Conservation (phyloP, 805 yeast genomes). For the Wickerhamomyces sydowiorum region DNA sequence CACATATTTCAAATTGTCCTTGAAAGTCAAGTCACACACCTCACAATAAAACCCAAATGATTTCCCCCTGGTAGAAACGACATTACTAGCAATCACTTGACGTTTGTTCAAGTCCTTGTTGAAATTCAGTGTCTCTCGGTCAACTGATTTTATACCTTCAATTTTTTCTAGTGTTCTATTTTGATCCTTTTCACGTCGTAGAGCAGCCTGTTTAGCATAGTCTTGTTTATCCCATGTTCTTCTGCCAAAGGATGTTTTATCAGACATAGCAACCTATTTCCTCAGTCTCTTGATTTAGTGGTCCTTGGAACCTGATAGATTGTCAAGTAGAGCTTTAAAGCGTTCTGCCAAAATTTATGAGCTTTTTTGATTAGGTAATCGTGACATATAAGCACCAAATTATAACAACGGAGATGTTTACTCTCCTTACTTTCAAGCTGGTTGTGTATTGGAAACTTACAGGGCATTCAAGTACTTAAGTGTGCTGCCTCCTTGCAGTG, state of each 20-base stretch:
- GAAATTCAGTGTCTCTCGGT: conserved; percentile 19
- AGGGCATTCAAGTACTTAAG: too few relatives aligned
- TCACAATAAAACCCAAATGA: conserved; percentile 86
- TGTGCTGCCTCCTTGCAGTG: too few relatives aligned
- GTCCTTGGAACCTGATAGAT: too few relatives aligned
- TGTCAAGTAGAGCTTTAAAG: too few relatives aligned
- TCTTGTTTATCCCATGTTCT: conserved; percentile 70
- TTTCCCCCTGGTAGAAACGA: conserved; percentile 37
- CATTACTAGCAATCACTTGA: conserved; percentile 25
- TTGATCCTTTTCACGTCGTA: conserved; percentile 18
- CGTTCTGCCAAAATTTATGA: too few relatives aligned
- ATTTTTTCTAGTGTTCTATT: conserved; percentile 10
- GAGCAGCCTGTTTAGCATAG: conserved; percentile 43
- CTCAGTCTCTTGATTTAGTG: too few relatives aligned
- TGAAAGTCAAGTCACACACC: conserved; percentile 70
- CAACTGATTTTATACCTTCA: conserved; percentile 2
- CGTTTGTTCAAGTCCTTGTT: conserved; percentile 27
- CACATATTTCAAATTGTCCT: conserved; percentile 74
- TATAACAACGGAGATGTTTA: too few relatives aligned
- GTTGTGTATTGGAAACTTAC: too few relatives aligned
- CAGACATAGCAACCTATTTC: too few relatives aligned
- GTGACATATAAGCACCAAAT: too few relatives aligned
- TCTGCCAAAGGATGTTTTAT: conserved; percentile 41
- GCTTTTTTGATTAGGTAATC: too few relatives aligned
- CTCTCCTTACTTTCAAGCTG: too few relatives aligned